These are phyloP conservation scores for Pseudocercospora macadamiae DNA, from an alignment of 2,329 filamentous ascomycete species.

Conservation along the genomic window DNA sequence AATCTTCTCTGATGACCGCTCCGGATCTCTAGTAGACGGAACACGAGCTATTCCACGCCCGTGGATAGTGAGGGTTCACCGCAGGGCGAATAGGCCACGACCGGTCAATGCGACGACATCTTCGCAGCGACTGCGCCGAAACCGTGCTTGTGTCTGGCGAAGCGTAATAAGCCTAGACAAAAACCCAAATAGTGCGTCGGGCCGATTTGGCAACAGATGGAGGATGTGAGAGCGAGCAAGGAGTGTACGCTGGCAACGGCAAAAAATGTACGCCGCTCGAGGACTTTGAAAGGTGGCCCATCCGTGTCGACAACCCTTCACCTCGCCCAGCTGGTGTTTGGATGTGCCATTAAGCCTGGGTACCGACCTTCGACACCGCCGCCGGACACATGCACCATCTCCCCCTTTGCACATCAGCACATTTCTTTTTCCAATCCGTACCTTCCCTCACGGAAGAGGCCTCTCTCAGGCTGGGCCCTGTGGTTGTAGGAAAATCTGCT, in stretches of 20 bases:
- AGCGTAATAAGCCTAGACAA: constrained; percentile 2
- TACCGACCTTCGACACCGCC: neutral
- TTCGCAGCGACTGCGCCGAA: neutral
- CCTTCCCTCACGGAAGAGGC: neutral
- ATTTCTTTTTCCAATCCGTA: neutral
- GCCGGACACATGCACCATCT: neutral
- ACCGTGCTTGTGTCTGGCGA: neutral
- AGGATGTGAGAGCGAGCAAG: neutral
- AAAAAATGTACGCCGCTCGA: constrained; percentile 1
- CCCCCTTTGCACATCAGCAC: neutral
- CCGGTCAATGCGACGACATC: neutral
- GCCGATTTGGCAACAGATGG: constrained; percentile 1
- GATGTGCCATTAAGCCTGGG: neutral
- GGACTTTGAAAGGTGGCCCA: neutral
- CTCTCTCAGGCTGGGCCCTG: neutral
- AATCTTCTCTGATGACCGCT: neutral
- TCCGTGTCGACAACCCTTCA: neutral
- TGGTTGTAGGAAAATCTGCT: neutral
- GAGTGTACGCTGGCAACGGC: neutral
- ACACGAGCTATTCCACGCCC: neutral
- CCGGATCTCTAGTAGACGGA: constrained; percentile 1
- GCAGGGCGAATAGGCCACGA: constrained; percentile 2
- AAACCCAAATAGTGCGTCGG: neutral
- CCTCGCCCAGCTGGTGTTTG: neutral
- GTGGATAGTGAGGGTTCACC: neutral